Evolutionary conservation across 1,284 basidiomycete genomes (phyloP).

Genomic region (Puccinia hordei): DNA sequence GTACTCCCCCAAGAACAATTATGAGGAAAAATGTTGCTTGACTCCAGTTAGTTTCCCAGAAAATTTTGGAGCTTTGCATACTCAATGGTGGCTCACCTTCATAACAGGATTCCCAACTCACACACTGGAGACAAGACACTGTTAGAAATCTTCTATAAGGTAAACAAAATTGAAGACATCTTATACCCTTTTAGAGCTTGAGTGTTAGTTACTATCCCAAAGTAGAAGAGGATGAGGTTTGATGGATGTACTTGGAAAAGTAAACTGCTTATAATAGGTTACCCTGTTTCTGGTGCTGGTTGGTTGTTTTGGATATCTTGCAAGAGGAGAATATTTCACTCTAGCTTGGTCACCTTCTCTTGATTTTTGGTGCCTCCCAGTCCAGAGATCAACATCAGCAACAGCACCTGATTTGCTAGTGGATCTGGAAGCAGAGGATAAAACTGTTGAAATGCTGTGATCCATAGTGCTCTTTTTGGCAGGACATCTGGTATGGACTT

Average conservation of each 20-base stretch:
- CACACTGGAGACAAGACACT: not conserved
- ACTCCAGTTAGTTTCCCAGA: not conserved
- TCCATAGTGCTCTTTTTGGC: too few species aligned
- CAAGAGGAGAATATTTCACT: not conserved
- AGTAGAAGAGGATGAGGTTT: not conserved
- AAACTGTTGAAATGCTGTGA: too few species aligned
- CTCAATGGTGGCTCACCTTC: not conserved
- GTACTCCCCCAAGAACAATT: constrained; percentile 1
- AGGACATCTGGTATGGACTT: too few species aligned
- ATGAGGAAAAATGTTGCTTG: too few species aligned
- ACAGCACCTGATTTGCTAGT: too few species aligned
- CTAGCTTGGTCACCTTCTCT: not conserved
- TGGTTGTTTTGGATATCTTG: not conserved
- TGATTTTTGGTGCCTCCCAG: not conserved
- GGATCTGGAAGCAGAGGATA: too few species aligned
- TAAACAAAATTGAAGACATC: too few species aligned
- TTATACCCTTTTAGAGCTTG: not conserved
- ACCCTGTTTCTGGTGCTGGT: not conserved
- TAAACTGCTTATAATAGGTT: not conserved
- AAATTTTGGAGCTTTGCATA: constrained; percentile 12
- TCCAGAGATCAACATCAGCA: not conserved
- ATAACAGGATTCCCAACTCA: not conserved
- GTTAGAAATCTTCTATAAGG: not conserved
- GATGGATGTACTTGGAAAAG: not conserved
- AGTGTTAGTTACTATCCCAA: not conserved